Base-by-base conservation (phyloP, 2,329 filamentous ascomycete species). In the Diplodia sapinea region DNA sequence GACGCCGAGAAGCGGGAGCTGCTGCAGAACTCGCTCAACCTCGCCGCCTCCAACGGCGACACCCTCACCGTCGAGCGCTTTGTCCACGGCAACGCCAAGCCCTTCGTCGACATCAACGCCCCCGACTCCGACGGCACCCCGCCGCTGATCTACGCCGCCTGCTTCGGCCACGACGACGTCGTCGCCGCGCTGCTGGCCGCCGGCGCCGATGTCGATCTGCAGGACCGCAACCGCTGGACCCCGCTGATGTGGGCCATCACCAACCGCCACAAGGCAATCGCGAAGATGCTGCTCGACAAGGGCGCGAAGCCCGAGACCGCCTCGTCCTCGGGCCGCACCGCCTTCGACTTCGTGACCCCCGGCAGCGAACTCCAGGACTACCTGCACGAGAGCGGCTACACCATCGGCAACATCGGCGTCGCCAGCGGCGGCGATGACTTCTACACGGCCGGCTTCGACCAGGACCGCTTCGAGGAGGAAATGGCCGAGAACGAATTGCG, bases 161-260 rank as follows among this genome's bases (percentile, higher is more conserved):
- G 95, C 77, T 99, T 99, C 84, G 94, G 95, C 49, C 95, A 99
- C 77, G 92, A 96, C 79, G 87, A 90, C 56, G 94, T 97, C 4
- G 95, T 98, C 29, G 86, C 90, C 68, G 88, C 90, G 47, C 86
- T 99, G 63, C 87, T 99, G 64, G 87, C 93, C 68, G 92, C 93
- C 11, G 94, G 94, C 29, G 94, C 91, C 49, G 87, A 93, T 73
- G 93, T 98, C 64, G 93, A 99, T 80, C 90, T 90, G 74, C 94
- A 98, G 79, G 95, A 99, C 77, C 91, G 90, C 70, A 98, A 98
- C 76, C 91, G 96, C 76, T 99, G 95, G 95, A 98, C 92, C 74
- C 92, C 95, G 15, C 84, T 99, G 69, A 99, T 99, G 94, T 99
- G 95, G 95, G 94, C 95, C 61, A 98, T 98, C 92, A 99, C 95